These are phyloP conservation scores for Aethionema arabicum DNA, from an alignment of 345 rosid species.

Conservation along the genomic window DNA sequence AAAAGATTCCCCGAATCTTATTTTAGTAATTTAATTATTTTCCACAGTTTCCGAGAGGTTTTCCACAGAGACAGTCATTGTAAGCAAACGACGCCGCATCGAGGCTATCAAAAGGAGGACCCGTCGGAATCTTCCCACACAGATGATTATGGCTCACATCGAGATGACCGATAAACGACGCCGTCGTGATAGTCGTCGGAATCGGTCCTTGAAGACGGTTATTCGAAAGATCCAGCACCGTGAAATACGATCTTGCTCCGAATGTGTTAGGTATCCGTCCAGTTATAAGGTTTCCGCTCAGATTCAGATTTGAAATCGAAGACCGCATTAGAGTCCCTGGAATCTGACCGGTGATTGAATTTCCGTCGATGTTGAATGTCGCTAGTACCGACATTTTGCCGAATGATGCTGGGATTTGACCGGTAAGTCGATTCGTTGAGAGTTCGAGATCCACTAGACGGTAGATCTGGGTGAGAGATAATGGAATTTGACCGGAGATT, in stretches of 20 bases:
- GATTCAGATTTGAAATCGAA: constrained; percentile 73
- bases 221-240: constrained; percentile 67
- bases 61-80: constrained; percentile 82
- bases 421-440: constrained; percentile 54
- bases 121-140: constrained; percentile 76
- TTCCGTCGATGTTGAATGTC: constrained; percentile 60
- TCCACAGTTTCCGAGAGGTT: constrained; percentile 62
- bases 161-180: constrained; percentile 64
- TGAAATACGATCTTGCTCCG: constrained; percentile 63
- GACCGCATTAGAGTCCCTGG: constrained; percentile 56
- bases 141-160: constrained; percentile 84
- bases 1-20: constrained; percentile 20
- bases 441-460: constrained; percentile 82
- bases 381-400: constrained; percentile 77
- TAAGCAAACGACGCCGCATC: constrained; percentile 60
- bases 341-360: constrained; percentile 54
- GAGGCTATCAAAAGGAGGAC: constrained; percentile 65
- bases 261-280: constrained; percentile 77
- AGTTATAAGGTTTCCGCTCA: constrained; percentile 51
- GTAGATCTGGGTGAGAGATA: constrained; percentile 49
- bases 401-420: constrained; percentile 48
- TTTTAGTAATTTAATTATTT: constrained; percentile 9
- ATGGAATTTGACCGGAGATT: constrained; percentile 63
- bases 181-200: constrained; percentile 52
- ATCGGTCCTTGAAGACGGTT: constrained; percentile 64